phyloP scores from a whole-genome alignment of 2,329 filamentous ascomycete genomes.

The Periconia sp. region DNA sequence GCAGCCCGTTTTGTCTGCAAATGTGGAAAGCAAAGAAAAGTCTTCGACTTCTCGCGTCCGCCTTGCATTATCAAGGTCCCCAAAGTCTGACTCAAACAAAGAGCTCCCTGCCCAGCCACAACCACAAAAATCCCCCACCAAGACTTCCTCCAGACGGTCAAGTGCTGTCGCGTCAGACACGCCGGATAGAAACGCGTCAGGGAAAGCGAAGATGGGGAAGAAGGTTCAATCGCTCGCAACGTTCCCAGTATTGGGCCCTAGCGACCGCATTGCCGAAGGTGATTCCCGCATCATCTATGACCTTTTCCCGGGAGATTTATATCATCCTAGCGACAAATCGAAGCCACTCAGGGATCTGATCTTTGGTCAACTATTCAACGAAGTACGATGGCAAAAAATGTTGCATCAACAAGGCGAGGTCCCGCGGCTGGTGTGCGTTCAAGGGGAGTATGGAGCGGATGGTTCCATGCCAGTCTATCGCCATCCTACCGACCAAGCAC shows the following conservation, averaged over 20 bases:
- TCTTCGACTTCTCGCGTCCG: constrained; percentile 33
- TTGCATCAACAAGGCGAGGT: constrained; percentile 90
- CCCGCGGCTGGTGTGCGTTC: constrained; percentile 87
- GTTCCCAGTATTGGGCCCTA: constrained; percentile 51
- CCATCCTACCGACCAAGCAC: constrained; percentile 88
- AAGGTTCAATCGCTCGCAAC: constrained; percentile 49
- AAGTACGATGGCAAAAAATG: constrained; percentile 91
- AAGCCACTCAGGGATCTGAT: constrained; percentile 60
- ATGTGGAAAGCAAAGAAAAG: constrained; percentile 27
- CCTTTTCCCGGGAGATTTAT: constrained; percentile 61
- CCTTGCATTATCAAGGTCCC: constrained; percentile 28
- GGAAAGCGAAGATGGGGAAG: constrained; percentile 17
- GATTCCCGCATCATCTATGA: constrained; percentile 78
- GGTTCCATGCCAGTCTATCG: constrained; percentile 89
- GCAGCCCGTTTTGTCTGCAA: constrained; percentile 30
- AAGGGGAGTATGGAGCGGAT: constrained; percentile 72
- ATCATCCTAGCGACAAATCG: constrained; percentile 31
- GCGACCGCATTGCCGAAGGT: constrained; percentile 73
- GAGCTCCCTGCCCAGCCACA: constrained; percentile 7
- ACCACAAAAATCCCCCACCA: constrained; percentile 8
- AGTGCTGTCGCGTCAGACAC: not conserved
- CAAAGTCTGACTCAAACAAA: constrained; percentile 32
- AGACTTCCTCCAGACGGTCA: constrained; percentile 1
- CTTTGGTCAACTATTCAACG: constrained; percentile 73
- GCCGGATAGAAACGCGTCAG: not conserved